A percentile compares a stretch with the other conserved stretches of the same genome.
These are phyloP conservation scores for Lactarius sanguifluus DNA, from an alignment of 768 basidiomycete species.

Conservation along the genomic window DNA sequence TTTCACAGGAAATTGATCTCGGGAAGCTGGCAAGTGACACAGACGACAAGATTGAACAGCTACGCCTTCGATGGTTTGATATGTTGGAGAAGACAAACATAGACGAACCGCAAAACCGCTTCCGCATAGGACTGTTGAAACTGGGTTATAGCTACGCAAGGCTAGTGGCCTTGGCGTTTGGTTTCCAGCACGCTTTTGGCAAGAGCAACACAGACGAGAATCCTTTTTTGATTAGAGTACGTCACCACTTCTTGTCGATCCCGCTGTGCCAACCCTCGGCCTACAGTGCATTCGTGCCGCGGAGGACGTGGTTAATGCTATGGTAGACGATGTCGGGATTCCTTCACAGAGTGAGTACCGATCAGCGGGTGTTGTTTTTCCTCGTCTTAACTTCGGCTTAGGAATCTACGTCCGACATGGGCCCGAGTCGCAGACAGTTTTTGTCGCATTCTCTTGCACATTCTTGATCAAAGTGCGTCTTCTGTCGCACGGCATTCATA, in stretches of 20 bases:
- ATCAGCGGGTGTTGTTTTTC: neutral
- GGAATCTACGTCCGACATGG: constrained; percentile 34
- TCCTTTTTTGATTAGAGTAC: constrained; percentile 62
- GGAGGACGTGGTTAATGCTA: constrained; percentile 58
- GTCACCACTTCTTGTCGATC: constrained; percentile 34
- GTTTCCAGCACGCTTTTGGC: constrained; percentile 73
- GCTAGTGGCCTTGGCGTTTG: constrained; percentile 68
- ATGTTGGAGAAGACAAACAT: constrained; percentile 52
- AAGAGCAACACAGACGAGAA: constrained; percentile 60
- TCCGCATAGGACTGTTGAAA: constrained; percentile 60
- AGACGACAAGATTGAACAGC: constrained; percentile 63
- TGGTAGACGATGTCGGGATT: constrained; percentile 57
- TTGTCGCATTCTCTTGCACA: constrained; percentile 36
- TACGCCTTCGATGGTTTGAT: constrained; percentile 58
- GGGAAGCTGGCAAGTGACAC: constrained; percentile 62
- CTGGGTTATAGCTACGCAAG: constrained; percentile 68
- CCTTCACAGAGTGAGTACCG: constrained; percentile 52
- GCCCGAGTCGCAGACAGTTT: constrained; percentile 36
- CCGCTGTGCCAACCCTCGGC: constrained; percentile 4
- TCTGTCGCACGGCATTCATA: neutral
- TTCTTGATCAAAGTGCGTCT: constrained; percentile 35
- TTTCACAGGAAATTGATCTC: constrained; percentile 58
- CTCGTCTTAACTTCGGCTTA: neutral
- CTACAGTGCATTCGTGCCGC: constrained; percentile 66
- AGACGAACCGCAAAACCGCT: constrained; percentile 53